phyloP scores from a whole-genome alignment of 192 early-diverging fungal genomes.

The Chytriomyces sp. region DNA sequence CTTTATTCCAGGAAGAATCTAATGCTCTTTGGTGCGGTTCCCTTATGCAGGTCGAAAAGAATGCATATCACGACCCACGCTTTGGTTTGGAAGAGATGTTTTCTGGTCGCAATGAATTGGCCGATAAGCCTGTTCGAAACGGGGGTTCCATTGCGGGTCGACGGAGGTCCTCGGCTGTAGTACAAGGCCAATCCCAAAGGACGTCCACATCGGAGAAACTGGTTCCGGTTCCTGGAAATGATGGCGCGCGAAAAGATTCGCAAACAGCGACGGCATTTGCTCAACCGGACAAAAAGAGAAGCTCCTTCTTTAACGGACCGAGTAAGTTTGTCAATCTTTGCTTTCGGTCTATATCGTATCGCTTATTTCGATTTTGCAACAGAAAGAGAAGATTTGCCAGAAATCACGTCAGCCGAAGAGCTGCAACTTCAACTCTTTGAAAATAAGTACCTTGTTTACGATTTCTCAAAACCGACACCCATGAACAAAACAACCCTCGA shows the following conservation, averaged over 20 bases:
- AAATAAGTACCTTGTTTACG: slow-evolving; percentile 22
- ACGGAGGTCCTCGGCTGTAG: slow-evolving; percentile 10
- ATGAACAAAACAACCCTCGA: background rate
- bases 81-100: slow-evolving; percentile 32
- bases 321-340: background rate
- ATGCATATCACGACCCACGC: slow-evolving; percentile 25
- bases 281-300: background rate
- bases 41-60: slow-evolving; percentile 16
- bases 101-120: slow-evolving; percentile 19
- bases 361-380: background rate
- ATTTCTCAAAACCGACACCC: slow-evolving; percentile 18
- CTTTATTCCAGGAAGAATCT: background rate
- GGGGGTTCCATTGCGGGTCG: slow-evolving; percentile 15
- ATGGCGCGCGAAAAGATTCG: background rate
- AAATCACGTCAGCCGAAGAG: slow-evolving; percentile 18
- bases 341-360: background rate
- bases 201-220: background rate
- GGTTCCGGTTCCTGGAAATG: background rate
- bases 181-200: background rate
- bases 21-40: too few species aligned
- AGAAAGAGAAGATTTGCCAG: slow-evolving; percentile 9
- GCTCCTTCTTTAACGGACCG: background rate
- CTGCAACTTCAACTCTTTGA: slow-evolving; percentile 27
- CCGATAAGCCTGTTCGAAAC: slow-evolving; percentile 21
- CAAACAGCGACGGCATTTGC: background rate